These are phyloP conservation scores for Saccharomyces uvarum DNA, from an alignment of 1,139 yeast genomes.

Conservation along the genomic window DNA sequence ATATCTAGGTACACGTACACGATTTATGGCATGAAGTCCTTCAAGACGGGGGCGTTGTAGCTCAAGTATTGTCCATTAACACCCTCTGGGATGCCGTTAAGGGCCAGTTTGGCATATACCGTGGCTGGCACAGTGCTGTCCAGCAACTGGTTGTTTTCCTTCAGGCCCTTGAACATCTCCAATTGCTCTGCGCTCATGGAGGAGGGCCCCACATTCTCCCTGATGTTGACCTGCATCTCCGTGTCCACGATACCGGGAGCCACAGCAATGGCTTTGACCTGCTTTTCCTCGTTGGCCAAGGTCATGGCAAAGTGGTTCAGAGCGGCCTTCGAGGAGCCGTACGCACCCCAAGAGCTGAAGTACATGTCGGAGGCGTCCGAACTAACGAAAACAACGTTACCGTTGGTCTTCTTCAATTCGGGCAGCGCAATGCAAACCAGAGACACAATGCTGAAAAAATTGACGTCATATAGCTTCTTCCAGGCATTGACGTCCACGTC, in stretches of 20 bases:
- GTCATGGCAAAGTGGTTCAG: slow-evolving; percentile 64
- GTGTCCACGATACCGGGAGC: slow-evolving; percentile 96
- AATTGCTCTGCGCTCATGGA: slow-evolving; percentile 53
- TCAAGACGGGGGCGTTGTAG: slow-evolving; percentile 42
- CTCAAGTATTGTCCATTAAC: slow-evolving; percentile 61
- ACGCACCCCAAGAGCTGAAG: slow-evolving; percentile 72
- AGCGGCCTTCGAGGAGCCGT: slow-evolving; percentile 87
- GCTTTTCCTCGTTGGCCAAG: slow-evolving; percentile 59
- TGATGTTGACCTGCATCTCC: slow-evolving; percentile 69
- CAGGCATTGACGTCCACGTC: slow-evolving; percentile 46
- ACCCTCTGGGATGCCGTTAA: slow-evolving; percentile 45
- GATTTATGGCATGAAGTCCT: slow-evolving; percentile 4
- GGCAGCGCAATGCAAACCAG: slow-evolving; percentile 55
- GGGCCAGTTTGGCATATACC: slow-evolving; percentile 57
- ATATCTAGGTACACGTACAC: not conserved
- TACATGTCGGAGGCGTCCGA: slow-evolving; percentile 57
- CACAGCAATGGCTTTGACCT: slow-evolving; percentile 53
- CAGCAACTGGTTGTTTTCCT: slow-evolving; percentile 47
- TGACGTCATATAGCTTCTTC: slow-evolving; percentile 63
- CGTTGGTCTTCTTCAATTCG: slow-evolving; percentile 40
- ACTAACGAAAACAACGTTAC: slow-evolving; percentile 63
- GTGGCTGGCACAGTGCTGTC: slow-evolving; percentile 65
- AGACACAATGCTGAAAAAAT: slow-evolving; percentile 68
- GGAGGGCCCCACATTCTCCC: slow-evolving; percentile 45
- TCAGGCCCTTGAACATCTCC: slow-evolving; percentile 53